Base-by-base conservation (phyloP, 2,329 filamentous ascomycete species). In the Neurospora sp. region DNA sequence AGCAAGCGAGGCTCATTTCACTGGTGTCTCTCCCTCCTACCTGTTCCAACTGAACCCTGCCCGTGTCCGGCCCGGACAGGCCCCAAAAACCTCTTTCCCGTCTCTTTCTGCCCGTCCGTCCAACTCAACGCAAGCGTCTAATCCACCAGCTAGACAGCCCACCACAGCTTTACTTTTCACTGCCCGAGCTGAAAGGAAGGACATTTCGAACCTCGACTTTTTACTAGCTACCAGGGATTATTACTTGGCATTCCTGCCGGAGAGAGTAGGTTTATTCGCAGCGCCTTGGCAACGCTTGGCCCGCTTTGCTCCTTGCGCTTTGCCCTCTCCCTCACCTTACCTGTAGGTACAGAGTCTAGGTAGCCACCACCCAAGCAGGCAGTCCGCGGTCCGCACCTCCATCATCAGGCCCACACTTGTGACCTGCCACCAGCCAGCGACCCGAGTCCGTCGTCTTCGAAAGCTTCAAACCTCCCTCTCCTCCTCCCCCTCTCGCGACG, bases 401-500 rank as follows among this genome's bases (percentile, higher is more conserved):
- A 66, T 66, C 52, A 62, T 62, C 52, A 62, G 52, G 52, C 52
- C 52, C 37, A 40, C 19, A 41, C 28, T 68, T 62, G 67, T 62
- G 41, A 43, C 67, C 67, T 43, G 28, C 66, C 57, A 23, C 57
- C 66, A 66, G 41, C 66, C 67, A 43, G 52, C 43, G 67, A 68
- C 28, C 68, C 70, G 69, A 66, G 52, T 70, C 69, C 52, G 46
- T 66, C 66, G 66, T 67, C 66, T 66, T 67, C 38, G 66, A 69
- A 62, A 69, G 69, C 69, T 62, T 62, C 52, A 67, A 67, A 67
- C 67, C 66, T 41, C 38, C 57, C n/a, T 38, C 68, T 36, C 62
- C 43, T 33, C 36, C 67, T 67, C 66, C 67, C 68, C 43, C 57
- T 68, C 68, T 70, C 70, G 68, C 69, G 66, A 19, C 68, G 68